Conservation (phyloP, 768 basidiomycete species). For the Botryobasidium botryosum region DNA sequence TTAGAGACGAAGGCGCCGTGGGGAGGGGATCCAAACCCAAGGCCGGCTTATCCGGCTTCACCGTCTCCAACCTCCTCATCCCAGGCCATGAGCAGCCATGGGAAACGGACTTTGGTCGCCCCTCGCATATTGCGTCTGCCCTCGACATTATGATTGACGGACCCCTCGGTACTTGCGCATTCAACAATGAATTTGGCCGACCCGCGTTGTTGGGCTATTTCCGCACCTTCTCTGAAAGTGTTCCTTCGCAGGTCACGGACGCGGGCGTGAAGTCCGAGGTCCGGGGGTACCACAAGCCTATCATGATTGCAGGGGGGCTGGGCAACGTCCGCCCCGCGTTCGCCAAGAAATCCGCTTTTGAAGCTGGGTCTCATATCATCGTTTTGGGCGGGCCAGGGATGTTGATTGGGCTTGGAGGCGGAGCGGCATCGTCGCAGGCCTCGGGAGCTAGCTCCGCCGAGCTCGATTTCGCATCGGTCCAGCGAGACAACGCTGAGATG, state of each 20-base stretch:
- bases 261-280: constrained; percentile 37
- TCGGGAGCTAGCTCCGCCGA: constrained; percentile 83
- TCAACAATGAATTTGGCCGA: constrained; percentile 97
- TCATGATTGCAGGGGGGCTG: constrained; percentile 97
- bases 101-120: constrained; percentile 88
- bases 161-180: constrained; percentile 85
- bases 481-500: constrained; percentile 97
- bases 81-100: constrained; percentile 85
- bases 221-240: constrained; percentile 76
- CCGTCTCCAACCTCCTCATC: constrained; percentile 83
- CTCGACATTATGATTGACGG: constrained; percentile 96
- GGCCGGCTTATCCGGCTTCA: constrained; percentile 85
- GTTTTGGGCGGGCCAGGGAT: constrained; percentile 93
- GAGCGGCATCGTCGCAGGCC: constrained; percentile 87
- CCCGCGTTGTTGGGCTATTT: constrained; percentile 89
- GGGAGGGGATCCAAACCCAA: constrained; percentile 93
- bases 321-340: constrained; percentile 82
- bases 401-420: constrained; percentile 92
- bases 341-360: constrained; percentile 60
- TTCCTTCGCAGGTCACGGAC: constrained; percentile 40
- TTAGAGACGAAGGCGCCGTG: constrained; percentile 93
- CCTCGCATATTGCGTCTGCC: constrained; percentile 79
- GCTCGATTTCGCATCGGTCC: constrained; percentile 93
- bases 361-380: constrained; percentile 69
- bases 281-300: constrained; percentile 97